Base-by-base conservation (phyloP, 768 basidiomycete species). In the Psilocybe azurescens region DNA sequence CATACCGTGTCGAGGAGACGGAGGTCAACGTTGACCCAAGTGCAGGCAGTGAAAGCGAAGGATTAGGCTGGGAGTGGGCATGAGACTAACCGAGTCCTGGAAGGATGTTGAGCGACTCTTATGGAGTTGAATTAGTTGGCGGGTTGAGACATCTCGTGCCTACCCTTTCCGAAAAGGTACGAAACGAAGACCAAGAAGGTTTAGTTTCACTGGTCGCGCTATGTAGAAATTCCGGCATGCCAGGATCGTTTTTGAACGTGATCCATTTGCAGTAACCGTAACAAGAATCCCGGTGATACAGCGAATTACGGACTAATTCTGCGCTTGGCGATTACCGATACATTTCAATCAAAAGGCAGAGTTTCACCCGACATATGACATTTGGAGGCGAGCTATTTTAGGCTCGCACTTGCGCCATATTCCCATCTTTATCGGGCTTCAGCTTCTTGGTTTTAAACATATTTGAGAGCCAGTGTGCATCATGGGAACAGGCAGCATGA, bases 151-250 rank as follows among this genome's bases (percentile, higher is more conserved):
- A 72, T 68, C 69, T 67, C 67, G 67, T 72, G 69, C 68, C 60
- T 69, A 66, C 57, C 67, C 67, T 38, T n/a, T 47, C 70, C 74
- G 67, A 75, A 73, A 75, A 75, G 77, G 78, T 60, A 78, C 73
- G 69, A 73, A 62, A 24, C 29, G 33, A 32, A 30, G 70, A 74
- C 71, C 72, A 78, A 76, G 69, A 71, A 74, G 75, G 70, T 59
- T 67, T 73, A 74, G 62, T 36, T 36, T 36, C 33, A 36, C 33
- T 70, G 72, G 74, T 72, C 75, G 74, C 72, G 74, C 73, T 76
- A 76, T 36, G 72, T 71, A 56, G 46, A 62, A 68, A 73, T 75
- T 74, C 74, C 78, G 75, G 71, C 57, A 67, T 66, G 70, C 69
- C 75, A 74, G 72, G 74, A 77, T 73, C 72, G 66, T 51, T 41